Evolutionary conservation across 1,139 yeast genomes (phyloP).

Genomic region (Blastobotrys buckinghamii): DNA sequence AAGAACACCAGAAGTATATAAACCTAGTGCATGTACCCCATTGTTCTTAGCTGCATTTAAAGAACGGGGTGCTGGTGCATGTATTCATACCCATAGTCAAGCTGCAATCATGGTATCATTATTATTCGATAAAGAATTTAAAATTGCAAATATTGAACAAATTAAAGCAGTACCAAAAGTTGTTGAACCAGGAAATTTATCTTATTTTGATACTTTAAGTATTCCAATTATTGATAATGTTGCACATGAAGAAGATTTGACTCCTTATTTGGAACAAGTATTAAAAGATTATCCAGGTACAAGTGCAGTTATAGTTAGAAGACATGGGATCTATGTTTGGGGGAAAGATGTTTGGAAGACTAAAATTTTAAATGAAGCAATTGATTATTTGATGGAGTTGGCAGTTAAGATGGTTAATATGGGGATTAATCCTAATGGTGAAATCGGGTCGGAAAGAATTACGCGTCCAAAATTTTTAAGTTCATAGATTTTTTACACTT

Average conservation of each 20-base stretch:
- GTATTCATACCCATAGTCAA: conserved; percentile 93
- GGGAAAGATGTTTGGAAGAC: conserved; percentile 92
- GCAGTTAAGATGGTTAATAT: conserved; percentile 64
- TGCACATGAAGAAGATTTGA: conserved; percentile 80
- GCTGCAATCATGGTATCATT: conserved; percentile 76
- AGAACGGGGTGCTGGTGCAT: conserved; percentile 77
- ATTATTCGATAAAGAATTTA: conserved; percentile 63
- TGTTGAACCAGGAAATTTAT: conserved; percentile 60
- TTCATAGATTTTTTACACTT: too few relatives aligned
- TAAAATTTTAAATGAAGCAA: conserved; percentile 85
- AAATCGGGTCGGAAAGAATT: conserved; percentile 21
- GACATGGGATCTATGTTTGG: conserved; percentile 96
- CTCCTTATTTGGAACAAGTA: conserved; percentile 55
- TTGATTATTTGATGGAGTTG: conserved; percentile 79
- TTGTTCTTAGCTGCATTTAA: conserved; percentile 72
- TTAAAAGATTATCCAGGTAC: conserved; percentile 65
- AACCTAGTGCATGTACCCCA: conserved; percentile 93
- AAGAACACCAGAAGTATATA: conserved; percentile 57
- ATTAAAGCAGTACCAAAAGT: conserved; percentile 84
- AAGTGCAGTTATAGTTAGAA: conserved; percentile 80
- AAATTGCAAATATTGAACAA: conserved; percentile 79
- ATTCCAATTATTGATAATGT: conserved; percentile 91
- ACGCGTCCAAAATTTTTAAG: neutral
- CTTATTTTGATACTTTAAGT: conserved; percentile 65
- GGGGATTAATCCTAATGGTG: conserved; percentile 29